A percentile compares a stretch with the other conserved stretches of the same genome.
phyloP scores from a whole-genome alignment of 768 basidiomycete genomes.

The Daedalea quercina region DNA sequence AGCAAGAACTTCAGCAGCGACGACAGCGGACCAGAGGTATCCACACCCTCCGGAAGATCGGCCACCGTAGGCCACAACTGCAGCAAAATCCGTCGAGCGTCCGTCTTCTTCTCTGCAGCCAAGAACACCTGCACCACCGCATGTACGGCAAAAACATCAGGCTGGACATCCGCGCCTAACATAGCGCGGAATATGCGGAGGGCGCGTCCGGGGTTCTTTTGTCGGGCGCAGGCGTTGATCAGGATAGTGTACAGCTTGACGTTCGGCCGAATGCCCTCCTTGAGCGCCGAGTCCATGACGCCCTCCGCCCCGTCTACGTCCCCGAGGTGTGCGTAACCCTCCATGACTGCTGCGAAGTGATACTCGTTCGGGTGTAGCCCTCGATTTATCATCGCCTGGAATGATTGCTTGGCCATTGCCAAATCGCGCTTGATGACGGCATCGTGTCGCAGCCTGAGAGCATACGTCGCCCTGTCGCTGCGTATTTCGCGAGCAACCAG shows the following conservation, averaged over 20 bases:
- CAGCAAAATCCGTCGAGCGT: conserved; percentile 48
- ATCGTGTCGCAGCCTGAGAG: conserved; percentile 59
- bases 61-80: conserved; percentile 59
- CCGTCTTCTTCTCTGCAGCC: conserved; percentile 41
- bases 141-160: conserved; percentile 68
- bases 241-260: conserved; percentile 73
- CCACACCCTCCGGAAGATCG: conserved; percentile 50
- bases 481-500: conserved; percentile 41
- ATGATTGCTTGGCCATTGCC: conserved; percentile 39
- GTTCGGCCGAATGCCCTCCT: conserved; percentile 48
- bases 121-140: conserved; percentile 66
- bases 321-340: conserved; percentile 59
- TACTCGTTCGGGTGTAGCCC: conserved; percentile 68
- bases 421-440: conserved; percentile 43
- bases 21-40: conserved; percentile 33
- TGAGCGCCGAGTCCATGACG: conserved; percentile 45
- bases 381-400: conserved; percentile 52
- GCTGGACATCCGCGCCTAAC: conserved; percentile 51
- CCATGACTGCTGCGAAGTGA: conserved; percentile 72
- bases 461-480: conserved; percentile 51
- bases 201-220: conserved; percentile 47
- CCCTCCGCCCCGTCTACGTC: conserved; percentile 50
- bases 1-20: conserved; percentile 42
- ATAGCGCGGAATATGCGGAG: conserved; percentile 53
- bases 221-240: conserved; percentile 63